phyloP scores from a whole-genome alignment of 441 rosid genomes.

The Lepidium campestre region DNA sequence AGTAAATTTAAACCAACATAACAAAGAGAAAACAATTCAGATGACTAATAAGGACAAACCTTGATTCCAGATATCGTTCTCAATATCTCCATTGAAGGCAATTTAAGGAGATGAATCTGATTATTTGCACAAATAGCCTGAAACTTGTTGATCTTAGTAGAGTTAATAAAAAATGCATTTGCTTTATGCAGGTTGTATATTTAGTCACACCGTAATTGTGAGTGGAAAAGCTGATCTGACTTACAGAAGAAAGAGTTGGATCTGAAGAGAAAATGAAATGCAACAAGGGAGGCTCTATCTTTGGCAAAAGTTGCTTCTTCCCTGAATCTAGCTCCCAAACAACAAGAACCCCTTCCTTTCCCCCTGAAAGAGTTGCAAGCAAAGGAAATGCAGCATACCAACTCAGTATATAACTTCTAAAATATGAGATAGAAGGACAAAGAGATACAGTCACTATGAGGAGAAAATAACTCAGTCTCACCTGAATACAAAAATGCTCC shows the following conservation, averaged over 20 bases:
- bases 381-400: too few species aligned
- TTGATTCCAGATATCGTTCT: conserved; percentile 91
- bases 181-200: too few species aligned
- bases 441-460: too few species aligned
- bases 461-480: conserved; percentile 21
- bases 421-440: too few species aligned
- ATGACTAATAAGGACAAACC: too few species aligned
- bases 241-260: conserved; percentile 85
- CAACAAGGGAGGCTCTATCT: conserved; percentile 87
- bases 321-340: conserved; percentile 98
- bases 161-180: not conserved
- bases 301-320: conserved; percentile 90
- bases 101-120: conserved; percentile 81
- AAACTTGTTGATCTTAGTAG: conserved; percentile 26
- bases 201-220: too few species aligned
- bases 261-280: conserved; percentile 68
- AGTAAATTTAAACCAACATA: too few species aligned
- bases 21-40: too few species aligned
- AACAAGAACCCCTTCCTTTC: conserved; percentile 97
- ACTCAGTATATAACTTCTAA: too few species aligned
- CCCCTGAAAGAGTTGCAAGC: conserved; percentile 78
- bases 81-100: conserved; percentile 88
- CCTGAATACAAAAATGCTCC: conserved; percentile 94
- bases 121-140: conserved; percentile 98
- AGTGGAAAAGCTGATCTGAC: too few species aligned